A percentile compares a stretch with the other conserved stretches of the same genome.
Evolutionary conservation across 495 filamentous ascomycete genomes (phyloP).

Genomic region (Friedmanniomyces simplex): DNA sequence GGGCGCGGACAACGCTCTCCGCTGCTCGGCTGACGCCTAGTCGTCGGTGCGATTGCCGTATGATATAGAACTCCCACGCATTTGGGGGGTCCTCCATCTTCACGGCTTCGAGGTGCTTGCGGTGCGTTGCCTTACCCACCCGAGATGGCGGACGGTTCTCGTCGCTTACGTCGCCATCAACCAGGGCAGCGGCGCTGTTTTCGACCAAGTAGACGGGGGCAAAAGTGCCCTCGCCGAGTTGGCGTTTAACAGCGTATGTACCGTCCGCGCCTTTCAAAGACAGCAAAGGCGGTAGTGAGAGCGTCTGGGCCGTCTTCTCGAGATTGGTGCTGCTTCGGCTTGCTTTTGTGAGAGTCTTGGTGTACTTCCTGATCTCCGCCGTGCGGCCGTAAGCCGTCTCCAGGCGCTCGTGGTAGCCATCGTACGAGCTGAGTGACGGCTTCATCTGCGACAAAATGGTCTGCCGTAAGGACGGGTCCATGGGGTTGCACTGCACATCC

Average conservation of each 20-base stretch:
- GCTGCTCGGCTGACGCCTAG: conserved; percentile 57
- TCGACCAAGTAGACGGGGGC: conserved; percentile 89
- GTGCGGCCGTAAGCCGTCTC: conserved; percentile 48
- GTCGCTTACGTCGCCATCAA: conserved; percentile 37
- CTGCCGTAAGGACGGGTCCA: conserved; percentile 59
- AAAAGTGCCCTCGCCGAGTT: conserved; percentile 86
- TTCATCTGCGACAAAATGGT: conserved; percentile 62
- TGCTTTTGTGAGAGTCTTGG: conserved; percentile 54
- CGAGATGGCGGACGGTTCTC: conserved; percentile 26
- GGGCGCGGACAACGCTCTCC: conserved; percentile 65
- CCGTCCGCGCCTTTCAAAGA: conserved; percentile 51
- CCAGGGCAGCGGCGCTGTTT: conserved; percentile 40
- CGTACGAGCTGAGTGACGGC: conserved; percentile 58
- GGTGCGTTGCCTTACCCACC: conserved; percentile 34
- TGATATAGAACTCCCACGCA: conserved; percentile 95
- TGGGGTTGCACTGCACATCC: conserved; percentile 78
- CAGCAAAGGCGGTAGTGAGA: conserved; percentile 52
- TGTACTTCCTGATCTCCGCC: conserved; percentile 67
- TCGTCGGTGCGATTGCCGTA: conserved; percentile 66
- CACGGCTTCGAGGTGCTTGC: conserved; percentile 63
- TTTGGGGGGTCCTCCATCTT: conserved; percentile 88
- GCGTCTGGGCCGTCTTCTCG: conserved; percentile 47
- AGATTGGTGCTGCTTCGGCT: conserved; percentile 41
- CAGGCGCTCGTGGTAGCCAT: conserved; percentile 65
- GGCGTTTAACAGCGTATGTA: conserved; percentile 68